These are phyloP conservation scores for Vinca minor DNA, from an alignment of 257 asterid species.

Conservation along the genomic window DNA sequence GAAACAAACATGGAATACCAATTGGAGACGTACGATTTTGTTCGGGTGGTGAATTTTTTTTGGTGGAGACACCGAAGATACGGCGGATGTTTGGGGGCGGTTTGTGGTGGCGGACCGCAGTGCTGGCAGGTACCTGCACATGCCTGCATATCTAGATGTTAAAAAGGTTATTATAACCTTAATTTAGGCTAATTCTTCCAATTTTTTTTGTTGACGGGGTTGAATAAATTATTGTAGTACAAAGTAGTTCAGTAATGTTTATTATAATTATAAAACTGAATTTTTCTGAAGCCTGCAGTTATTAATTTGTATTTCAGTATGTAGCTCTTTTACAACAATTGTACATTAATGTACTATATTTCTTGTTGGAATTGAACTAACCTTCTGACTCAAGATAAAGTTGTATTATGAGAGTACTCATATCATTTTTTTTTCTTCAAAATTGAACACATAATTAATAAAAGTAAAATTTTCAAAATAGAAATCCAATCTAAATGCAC, in stretches of 20 bases:
- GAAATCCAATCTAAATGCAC: too few relatives aligned
- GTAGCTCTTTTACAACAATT: too few relatives aligned
- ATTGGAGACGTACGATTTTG: too few relatives aligned
- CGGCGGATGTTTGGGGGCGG: constrained; percentile 24
- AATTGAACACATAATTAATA: too few relatives aligned
- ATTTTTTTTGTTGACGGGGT: background rate
- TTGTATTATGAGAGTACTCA: too few relatives aligned
- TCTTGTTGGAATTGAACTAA: too few relatives aligned
- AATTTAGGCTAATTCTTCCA: background rate
- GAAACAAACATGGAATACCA: too few relatives aligned
- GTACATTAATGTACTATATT: too few relatives aligned
- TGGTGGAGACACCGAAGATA: constrained; percentile 17
- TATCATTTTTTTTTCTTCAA: too few relatives aligned
- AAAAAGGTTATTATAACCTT: background rate
- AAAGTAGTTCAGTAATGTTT: background rate
- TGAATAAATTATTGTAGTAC: background rate
- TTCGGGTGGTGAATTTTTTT: background rate
- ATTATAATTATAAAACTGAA: too few relatives aligned
- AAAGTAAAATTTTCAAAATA: too few relatives aligned
- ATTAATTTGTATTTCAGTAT: background rate
- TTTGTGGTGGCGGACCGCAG: constrained; percentile 15
- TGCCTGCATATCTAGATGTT: background rate
- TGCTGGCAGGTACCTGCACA: constrained; percentile 1
- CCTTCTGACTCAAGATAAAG: too few relatives aligned
- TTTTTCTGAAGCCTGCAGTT: background rate